phyloP scores from a whole-genome alignment of 2,329 filamentous ascomycete species.

The Neopestalotiopsis sp. region DNA sequence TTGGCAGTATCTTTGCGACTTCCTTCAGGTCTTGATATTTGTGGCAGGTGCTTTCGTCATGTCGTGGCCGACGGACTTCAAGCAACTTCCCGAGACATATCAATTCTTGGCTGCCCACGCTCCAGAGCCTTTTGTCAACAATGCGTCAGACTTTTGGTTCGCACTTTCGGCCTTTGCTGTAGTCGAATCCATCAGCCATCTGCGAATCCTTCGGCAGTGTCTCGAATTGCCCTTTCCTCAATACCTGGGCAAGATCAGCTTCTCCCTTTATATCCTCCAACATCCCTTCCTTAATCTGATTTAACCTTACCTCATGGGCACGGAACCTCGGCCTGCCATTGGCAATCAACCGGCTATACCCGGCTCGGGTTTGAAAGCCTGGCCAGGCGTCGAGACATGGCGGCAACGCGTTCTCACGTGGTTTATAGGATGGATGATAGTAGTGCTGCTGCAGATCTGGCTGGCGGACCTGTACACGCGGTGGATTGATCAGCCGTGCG shows the following conservation, averaged over 20 bases:
- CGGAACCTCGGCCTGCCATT: neutral
- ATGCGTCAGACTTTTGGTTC: slow-evolving; percentile 45
- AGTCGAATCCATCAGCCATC: slow-evolving; percentile 46
- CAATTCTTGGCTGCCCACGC: slow-evolving; percentile 37
- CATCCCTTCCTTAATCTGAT: slow-evolving; percentile 37
- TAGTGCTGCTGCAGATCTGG: neutral
- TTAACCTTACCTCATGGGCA: slow-evolving; percentile 4
- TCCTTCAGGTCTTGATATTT: slow-evolving; percentile 22
- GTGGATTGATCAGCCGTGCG: neutral
- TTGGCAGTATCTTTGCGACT: slow-evolving; percentile 21
- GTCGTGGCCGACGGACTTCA: slow-evolving; percentile 6
- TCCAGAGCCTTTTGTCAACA: slow-evolving; percentile 39
- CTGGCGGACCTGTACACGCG: slow-evolving; percentile 4
- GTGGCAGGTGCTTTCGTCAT: neutral
- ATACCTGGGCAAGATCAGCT: slow-evolving; percentile 60
- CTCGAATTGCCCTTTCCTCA: slow-evolving; percentile 56
- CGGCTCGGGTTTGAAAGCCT: slow-evolving; percentile 25
- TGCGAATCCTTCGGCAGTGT: slow-evolving; percentile 38
- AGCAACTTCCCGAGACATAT: neutral
- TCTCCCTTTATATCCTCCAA: slow-evolving; percentile 62
- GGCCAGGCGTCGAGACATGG: slow-evolving; percentile 1
- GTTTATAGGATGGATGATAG: neutral
- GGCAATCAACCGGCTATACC: neutral
- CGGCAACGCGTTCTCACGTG: neutral
- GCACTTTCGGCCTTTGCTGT: slow-evolving; percentile 38